Evolutionary conservation across 225 moss, liverwort and hornwort species (phyloP).

Genomic region (Sphagnum tenellum): DNA sequence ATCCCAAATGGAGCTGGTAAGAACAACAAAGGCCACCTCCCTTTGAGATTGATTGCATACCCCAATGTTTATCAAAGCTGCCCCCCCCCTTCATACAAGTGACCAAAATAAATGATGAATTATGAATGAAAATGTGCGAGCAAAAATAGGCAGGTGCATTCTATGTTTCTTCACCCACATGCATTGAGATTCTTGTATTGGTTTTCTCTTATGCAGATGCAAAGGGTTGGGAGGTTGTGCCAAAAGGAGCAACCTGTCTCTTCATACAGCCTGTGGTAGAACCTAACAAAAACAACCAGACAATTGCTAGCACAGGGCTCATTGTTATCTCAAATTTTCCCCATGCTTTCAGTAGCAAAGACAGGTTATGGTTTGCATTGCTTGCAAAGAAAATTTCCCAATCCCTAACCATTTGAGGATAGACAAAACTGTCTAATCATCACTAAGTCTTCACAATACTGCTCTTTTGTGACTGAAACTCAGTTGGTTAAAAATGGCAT

Average conservation of each 20-base stretch:
- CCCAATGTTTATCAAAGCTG: neutral
- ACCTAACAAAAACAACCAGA: neutral
- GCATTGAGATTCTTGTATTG: slow-evolving; percentile 9
- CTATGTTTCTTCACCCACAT: neutral
- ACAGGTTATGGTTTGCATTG: slow-evolving; percentile 41
- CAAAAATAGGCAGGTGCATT: neutral
- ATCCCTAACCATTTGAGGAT: slow-evolving; percentile 14
- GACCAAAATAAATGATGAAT: neutral
- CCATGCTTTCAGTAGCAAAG: slow-evolving; percentile 39
- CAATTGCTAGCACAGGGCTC: slow-evolving; percentile 22
- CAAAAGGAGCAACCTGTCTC: slow-evolving; percentile 25
- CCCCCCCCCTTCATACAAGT: too few relatives aligned
- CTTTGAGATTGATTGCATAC: neutral
- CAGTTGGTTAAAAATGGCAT: too few relatives aligned
- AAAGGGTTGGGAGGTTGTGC: slow-evolving; percentile 40
- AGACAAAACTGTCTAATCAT: neutral
- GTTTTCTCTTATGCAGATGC: slow-evolving; percentile 30
- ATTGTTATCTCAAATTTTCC: slow-evolving; percentile 39
- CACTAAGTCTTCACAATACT: too few relatives aligned
- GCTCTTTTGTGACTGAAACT: too few relatives aligned
- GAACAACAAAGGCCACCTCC: neutral
- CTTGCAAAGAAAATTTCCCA: slow-evolving; percentile 21
- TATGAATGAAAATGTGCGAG: slow-evolving; percentile 3
- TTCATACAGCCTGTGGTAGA: slow-evolving; percentile 26
- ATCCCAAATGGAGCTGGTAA: slow-evolving; percentile 35